These are phyloP conservation scores for Candida vaughaniae DNA, from an alignment of 805 yeast genomes.

Conservation along the genomic window DNA sequence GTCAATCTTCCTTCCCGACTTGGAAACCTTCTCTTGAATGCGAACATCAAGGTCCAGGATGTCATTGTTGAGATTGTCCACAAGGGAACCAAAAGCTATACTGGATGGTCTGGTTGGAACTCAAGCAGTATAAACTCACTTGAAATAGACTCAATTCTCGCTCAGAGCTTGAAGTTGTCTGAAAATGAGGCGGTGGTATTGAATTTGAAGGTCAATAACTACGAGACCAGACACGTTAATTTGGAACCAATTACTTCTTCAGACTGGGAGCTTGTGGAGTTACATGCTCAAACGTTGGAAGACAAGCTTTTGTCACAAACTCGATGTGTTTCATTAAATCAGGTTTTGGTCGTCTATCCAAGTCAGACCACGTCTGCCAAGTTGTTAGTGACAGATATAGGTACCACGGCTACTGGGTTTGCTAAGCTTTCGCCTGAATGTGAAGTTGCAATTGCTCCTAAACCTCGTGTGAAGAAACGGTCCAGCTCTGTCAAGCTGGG, in stretches of 20 bases:
- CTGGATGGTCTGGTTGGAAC: conserved; percentile 70
- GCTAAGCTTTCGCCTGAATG: conserved; percentile 61
- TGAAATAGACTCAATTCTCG: conserved; percentile 70
- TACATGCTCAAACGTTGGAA: conserved; percentile 77
- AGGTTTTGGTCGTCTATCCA: conserved; percentile 67
- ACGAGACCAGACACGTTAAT: conserved; percentile 59
- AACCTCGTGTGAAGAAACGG: conserved; percentile 26
- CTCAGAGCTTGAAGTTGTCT: conserved; percentile 45
- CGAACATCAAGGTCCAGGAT: conserved; percentile 57
- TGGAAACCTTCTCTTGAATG: conserved; percentile 45
- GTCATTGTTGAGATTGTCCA: conserved; percentile 51
- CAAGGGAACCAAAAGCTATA: conserved; percentile 31
- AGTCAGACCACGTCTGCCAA: conserved; percentile 59
- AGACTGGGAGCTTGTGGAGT: conserved; percentile 91
- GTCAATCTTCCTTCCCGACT: conserved; percentile 54
- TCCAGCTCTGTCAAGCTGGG: conserved; percentile 23
- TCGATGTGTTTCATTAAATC: conserved; percentile 64
- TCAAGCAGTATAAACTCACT: conserved; percentile 32
- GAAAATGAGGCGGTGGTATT: conserved; percentile 42
- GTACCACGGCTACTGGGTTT: conserved; percentile 40
- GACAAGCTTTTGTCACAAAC: conserved; percentile 74
- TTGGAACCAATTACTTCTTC: conserved; percentile 74
- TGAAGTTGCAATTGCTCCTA: conserved; percentile 78
- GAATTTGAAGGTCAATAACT: conserved; percentile 46
- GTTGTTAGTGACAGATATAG: conserved; percentile 48